Percentiles rank a stretch among this genome's conserved stretches.
These are phyloP conservation scores for Suillus variegatus DNA, from an alignment of 768 basidiomycete species.

Conservation along the genomic window DNA sequence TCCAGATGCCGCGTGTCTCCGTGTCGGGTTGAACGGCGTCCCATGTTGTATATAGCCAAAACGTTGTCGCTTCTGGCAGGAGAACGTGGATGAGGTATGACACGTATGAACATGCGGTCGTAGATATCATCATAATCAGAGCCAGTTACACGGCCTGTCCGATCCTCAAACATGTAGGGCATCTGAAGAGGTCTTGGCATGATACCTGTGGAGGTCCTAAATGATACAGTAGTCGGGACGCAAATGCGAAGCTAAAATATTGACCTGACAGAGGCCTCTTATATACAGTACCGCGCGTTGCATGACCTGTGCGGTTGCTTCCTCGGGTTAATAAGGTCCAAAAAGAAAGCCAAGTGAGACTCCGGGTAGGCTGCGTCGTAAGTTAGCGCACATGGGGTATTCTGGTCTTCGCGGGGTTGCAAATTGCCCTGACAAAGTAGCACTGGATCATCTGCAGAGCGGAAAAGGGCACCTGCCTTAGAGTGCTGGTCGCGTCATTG, in stretches of 20 bases:
- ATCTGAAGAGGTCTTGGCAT: slow-evolving; percentile 31
- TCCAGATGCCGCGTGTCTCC: slow-evolving; percentile 54
- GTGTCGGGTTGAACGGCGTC: slow-evolving; percentile 60
- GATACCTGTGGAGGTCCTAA: slow-evolving; percentile 8
- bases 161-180: slow-evolving; percentile 68
- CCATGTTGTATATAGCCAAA: slow-evolving; percentile 63
- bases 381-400: not conserved
- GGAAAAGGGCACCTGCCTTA: slow-evolving; percentile 2
- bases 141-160: slow-evolving; percentile 52
- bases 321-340: not conserved
- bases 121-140: slow-evolving; percentile 80
- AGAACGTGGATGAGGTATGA: slow-evolving; percentile 49
- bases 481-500: not conserved
- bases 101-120: slow-evolving; percentile 70
- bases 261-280: not conserved
- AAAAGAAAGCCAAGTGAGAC: not conserved
- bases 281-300: not conserved
- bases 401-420: slow-evolving; percentile 2
- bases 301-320: slow-evolving; percentile 8
- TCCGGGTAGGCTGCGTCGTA: not conserved
- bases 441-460: not conserved
- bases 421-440: not conserved
- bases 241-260: not conserved
- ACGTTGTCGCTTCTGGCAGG: slow-evolving; percentile 35
- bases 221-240: not conserved